A percentile compares a stretch with the other conserved stretches of the same genome.
These are phyloP conservation scores for Domatiomyces globalis DNA, from an alignment of 2,329 filamentous ascomycete genomes.

Conservation along the genomic window DNA sequence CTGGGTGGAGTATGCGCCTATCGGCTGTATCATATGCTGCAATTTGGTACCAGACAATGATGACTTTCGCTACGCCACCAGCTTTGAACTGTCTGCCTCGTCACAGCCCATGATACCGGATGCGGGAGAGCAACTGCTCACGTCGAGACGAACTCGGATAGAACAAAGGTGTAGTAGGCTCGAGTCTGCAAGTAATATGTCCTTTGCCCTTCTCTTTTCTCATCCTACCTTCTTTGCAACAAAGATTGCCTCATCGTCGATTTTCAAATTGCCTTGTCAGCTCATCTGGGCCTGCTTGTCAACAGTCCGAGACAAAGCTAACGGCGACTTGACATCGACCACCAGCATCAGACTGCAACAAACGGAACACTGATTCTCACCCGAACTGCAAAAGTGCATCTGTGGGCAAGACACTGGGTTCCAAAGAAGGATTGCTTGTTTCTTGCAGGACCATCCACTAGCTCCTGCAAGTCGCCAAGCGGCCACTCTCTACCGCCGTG, in stretches of 20 bases:
- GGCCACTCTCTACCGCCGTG: not conserved
- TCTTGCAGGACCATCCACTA: not conserved
- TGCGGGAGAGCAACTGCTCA: not conserved
- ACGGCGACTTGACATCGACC: slow-evolving; percentile 3
- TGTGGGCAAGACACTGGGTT: slow-evolving; percentile 3
- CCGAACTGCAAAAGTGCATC: slow-evolving; percentile 6
- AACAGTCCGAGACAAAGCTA: slow-evolving; percentile 12
- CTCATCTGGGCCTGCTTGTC: slow-evolving; percentile 5
- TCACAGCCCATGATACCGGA: not conserved
- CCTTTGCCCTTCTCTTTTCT: slow-evolving; percentile 8
- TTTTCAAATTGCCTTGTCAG: slow-evolving; percentile 9
- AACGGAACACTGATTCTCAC: slow-evolving; percentile 5
- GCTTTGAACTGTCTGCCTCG: not conserved
- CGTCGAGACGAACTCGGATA: not conserved
- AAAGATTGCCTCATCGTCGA: slow-evolving; percentile 12
- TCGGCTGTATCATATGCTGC: not conserved
- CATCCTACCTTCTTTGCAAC: slow-evolving; percentile 12
- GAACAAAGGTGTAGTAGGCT: not conserved
- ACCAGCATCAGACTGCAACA: slow-evolving; percentile 5
- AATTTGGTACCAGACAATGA: not conserved
- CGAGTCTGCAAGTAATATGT: slow-evolving; percentile 6
- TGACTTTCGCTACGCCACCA: not conserved
- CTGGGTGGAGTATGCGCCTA: not conserved
- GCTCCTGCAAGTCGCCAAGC: not conserved
- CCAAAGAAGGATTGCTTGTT: slow-evolving; percentile 4